Evolutionary conservation across 768 basidiomycete species (phyloP).

Genomic region (Pleurotus tuoliensis): DNA sequence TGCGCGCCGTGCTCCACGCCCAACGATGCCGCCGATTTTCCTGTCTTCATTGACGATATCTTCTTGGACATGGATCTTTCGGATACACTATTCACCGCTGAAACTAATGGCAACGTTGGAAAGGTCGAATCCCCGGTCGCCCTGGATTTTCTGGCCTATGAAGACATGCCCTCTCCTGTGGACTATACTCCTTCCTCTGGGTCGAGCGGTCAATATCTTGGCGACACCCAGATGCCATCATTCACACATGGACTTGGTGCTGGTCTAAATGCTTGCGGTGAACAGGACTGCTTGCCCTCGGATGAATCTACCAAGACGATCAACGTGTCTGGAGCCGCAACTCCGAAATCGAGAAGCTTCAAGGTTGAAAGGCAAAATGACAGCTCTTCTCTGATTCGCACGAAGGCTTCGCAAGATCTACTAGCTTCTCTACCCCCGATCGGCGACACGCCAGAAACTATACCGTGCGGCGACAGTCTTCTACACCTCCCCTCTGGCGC

Average conservation of each 20-base stretch:
- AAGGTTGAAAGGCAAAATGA: not conserved
- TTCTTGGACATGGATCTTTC: not conserved
- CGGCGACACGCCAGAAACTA: not conserved
- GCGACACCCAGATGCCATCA: too few species aligned
- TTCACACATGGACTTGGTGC: too few species aligned
- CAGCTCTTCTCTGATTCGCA: not conserved
- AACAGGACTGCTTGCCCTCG: too few species aligned
- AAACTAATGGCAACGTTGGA: not conserved
- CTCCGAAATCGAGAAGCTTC: not conserved
- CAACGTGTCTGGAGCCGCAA: not conserved
- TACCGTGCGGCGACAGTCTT: slow-evolving; percentile 2
- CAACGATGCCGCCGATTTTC: not conserved
- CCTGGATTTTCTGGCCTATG: not conserved
- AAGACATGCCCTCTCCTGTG: not conserved
- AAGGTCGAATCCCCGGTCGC: not conserved
- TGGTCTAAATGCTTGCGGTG: too few species aligned
- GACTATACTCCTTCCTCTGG: not conserved
- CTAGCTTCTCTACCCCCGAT: not conserved
- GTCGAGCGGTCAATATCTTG: too few species aligned
- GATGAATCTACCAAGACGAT: not conserved
- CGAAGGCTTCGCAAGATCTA: not conserved
- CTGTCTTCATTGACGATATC: not conserved
- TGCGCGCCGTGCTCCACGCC: not conserved
- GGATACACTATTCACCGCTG: not conserved
- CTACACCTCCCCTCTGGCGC: not conserved